A percentile compares a stretch with the other conserved stretches of the same genome.
Evolutionary conservation across 805 yeast species (phyloP).

Genomic region (Grigorovia humatica): DNA sequence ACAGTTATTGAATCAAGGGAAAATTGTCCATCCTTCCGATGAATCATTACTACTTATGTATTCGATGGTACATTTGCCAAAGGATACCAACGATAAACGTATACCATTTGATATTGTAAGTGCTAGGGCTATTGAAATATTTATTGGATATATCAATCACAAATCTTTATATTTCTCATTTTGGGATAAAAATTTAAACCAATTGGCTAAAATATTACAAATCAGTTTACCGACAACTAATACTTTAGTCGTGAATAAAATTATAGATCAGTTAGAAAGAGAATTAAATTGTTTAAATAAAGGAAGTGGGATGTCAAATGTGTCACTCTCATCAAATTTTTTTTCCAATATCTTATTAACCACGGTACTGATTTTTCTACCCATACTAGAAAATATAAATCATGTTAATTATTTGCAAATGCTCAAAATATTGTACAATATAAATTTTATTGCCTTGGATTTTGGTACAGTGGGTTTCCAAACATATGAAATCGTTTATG

Average conservation of each 20-base stretch:
- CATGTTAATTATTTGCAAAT: slow-evolving; percentile 3
- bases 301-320: slow-evolving; percentile 3
- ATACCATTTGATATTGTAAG: slow-evolving; percentile 13
- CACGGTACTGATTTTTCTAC: slow-evolving; percentile 10
- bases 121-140: slow-evolving; percentile 6
- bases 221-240: slow-evolving; percentile 7
- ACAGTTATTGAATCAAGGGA: slow-evolving; percentile 2
- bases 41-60: not conserved
- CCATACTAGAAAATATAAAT: slow-evolving; percentile 7
- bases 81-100: not conserved
- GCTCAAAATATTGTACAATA: slow-evolving; percentile 11
- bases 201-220: slow-evolving; percentile 16
- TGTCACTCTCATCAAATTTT: slow-evolving; percentile 8
- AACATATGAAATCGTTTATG: slow-evolving; percentile 19
- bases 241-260: not conserved
- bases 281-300: not conserved
- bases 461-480: slow-evolving; percentile 22
- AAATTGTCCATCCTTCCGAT: not conserved
- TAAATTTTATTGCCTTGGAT: slow-evolving; percentile 17
- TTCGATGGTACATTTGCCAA: not conserved
- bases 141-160: slow-evolving; percentile 7
- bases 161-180: slow-evolving; percentile 3
- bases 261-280: slow-evolving; percentile 7
- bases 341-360: slow-evolving; percentile 16
- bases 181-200: slow-evolving; percentile 11